Percentiles rank a stretch among this genome's conserved stretches.
Conservation (phyloP, 2,329 filamentous ascomycete species). For the Pseudopithomyces maydicus region DNA sequence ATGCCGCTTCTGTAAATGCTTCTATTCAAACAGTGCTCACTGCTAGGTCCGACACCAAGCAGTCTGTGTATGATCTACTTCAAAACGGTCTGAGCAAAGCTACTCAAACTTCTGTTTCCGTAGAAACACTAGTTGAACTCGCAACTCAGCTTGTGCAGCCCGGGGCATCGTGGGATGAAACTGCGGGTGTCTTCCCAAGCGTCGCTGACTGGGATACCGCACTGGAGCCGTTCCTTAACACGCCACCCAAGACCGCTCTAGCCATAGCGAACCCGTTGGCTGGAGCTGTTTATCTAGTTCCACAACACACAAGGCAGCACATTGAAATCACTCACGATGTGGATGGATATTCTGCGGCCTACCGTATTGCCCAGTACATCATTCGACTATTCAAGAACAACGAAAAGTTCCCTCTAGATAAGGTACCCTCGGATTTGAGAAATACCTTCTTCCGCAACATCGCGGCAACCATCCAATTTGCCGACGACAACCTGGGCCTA, state of each 20-base stretch:
- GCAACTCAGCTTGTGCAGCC: slow-evolving; percentile 54
- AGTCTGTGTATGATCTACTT: slow-evolving; percentile 58
- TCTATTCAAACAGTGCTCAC: slow-evolving; percentile 42
- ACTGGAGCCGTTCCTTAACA: slow-evolving; percentile 61
- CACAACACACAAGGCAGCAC: slow-evolving; percentile 24
- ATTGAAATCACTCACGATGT: slow-evolving; percentile 62
- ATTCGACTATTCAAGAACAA: slow-evolving; percentile 60
- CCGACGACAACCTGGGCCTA: slow-evolving; percentile 65
- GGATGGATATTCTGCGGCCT: slow-evolving; percentile 72
- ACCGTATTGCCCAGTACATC: slow-evolving; percentile 76
- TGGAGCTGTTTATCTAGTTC: slow-evolving; percentile 70
- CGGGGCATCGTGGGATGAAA: slow-evolving; percentile 29
- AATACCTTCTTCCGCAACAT: slow-evolving; percentile 54
- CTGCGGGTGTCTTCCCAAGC: slow-evolving; percentile 65
- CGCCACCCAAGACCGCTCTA: slow-evolving; percentile 64
- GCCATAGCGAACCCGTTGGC: slow-evolving; percentile 75
- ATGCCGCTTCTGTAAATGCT: slow-evolving; percentile 45
- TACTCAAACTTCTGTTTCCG: slow-evolving; percentile 49
- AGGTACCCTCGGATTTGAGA: slow-evolving; percentile 25
- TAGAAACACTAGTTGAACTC: slow-evolving; percentile 62
- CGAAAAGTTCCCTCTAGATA: slow-evolving; percentile 42
- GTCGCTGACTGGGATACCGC: slow-evolving; percentile 68
- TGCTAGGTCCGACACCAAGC: slow-evolving; percentile 47
- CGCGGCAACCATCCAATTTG: slow-evolving; percentile 60
- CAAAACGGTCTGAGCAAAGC: slow-evolving; percentile 56